These are phyloP conservation scores for Saururus chinensis DNA, from an alignment of 164 flowering plant species.

Conservation along the genomic window DNA sequence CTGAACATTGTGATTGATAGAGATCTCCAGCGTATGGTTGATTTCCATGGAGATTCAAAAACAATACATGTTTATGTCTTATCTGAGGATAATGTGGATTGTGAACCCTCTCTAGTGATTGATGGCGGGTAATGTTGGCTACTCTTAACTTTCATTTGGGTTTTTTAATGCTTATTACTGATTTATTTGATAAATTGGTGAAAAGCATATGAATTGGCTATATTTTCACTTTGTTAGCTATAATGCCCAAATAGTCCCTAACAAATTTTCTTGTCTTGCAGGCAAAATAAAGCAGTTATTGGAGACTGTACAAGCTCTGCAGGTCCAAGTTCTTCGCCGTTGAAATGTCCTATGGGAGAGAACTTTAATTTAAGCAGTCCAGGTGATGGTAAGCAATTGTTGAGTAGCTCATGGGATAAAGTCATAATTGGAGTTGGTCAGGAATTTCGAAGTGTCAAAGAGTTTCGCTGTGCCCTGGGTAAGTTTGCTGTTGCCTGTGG, in stretches of 20 bases:
- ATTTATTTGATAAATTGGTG: too few species aligned
- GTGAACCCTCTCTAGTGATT: not conserved
- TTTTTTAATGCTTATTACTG: too few species aligned
- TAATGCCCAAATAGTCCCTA: too few species aligned
- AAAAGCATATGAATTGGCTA: too few species aligned
- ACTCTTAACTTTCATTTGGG: not conserved
- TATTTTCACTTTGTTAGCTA: too few species aligned
- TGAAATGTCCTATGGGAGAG: not conserved
- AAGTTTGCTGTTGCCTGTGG: slow-evolving; percentile 68
- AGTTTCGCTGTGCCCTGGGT: slow-evolving; percentile 66
- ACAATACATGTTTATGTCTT: slow-evolving; percentile 54
- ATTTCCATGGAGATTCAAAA: slow-evolving; percentile 41
- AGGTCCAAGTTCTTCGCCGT: not conserved
- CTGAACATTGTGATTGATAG: slow-evolving; percentile 48
- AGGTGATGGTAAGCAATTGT: slow-evolving; percentile 15
- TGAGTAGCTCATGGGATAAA: slow-evolving; percentile 46
- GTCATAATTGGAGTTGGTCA: slow-evolving; percentile 62
- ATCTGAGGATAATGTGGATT: slow-evolving; percentile 33
- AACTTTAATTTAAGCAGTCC: not conserved
- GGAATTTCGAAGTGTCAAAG: slow-evolving; percentile 47
- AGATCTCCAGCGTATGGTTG: slow-evolving; percentile 63
- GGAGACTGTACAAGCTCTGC: slow-evolving; percentile 2
- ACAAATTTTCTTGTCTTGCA: not conserved
- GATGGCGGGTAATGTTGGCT: not conserved
- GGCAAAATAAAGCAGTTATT: slow-evolving; percentile 1